These are phyloP conservation scores for Xylariaceae sp. DNA, from an alignment of 2,329 filamentous ascomycete species.

Conservation along the genomic window DNA sequence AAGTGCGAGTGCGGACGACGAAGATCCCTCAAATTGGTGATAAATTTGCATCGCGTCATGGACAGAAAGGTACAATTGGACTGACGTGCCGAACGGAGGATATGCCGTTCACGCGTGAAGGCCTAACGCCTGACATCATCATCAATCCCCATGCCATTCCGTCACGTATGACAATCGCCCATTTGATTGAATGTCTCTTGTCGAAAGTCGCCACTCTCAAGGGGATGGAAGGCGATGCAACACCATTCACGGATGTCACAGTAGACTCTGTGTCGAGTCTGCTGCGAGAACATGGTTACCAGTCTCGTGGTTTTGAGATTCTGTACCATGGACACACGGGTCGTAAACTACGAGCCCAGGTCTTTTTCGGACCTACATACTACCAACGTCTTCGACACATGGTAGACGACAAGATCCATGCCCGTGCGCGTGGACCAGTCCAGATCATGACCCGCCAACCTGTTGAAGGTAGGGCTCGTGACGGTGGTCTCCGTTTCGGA, in stretches of 20 bases:
- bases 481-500: constrained; percentile 97
- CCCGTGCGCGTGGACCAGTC: constrained; percentile 91
- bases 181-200: constrained; percentile 97
- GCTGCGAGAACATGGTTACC: constrained; percentile 85
- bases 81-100: constrained; percentile 97
- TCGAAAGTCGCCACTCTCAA: constrained; percentile 93
- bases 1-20: constrained; percentile 93
- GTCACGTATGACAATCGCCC: constrained; percentile 99
- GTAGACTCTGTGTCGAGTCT: constrained; percentile 88
- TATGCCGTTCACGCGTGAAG: constrained; percentile 95
- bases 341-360: constrained; percentile 85
- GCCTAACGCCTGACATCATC: constrained; percentile 90
- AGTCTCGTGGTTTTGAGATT: constrained; percentile 94
- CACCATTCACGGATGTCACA: constrained; percentile 95
- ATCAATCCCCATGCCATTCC: constrained; percentile 99
- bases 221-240: constrained; percentile 94
- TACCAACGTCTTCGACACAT: constrained; percentile 98
- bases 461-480: constrained; percentile 95
- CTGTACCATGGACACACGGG: constrained; percentile 99
- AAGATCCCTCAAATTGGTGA: constrained; percentile 98
- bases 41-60: constrained; percentile 98
- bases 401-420: constrained; percentile 99
- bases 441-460: constrained; percentile 97
- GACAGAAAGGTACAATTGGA: constrained; percentile 98
- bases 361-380: constrained; percentile 97